Evolutionary conservation across 257 asterid species (phyloP).

Genomic region (Dorcoceras hygrometricum): DNA sequence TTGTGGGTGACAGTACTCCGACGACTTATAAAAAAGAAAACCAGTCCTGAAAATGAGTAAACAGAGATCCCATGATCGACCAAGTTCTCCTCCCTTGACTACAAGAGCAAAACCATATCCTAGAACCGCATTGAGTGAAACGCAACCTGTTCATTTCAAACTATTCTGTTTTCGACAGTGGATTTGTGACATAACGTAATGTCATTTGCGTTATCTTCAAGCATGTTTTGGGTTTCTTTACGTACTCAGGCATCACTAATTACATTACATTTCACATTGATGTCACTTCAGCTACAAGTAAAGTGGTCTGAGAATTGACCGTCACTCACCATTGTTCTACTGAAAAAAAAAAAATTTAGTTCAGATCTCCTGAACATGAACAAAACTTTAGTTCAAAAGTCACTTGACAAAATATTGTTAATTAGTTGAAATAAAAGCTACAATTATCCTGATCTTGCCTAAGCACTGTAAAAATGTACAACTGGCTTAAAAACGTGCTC

Average conservation of each 20-base stretch:
- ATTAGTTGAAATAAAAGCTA: not conserved
- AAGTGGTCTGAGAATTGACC: not conserved
- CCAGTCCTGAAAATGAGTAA: no score
- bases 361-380: not conserved
- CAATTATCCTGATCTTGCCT: slow-evolving; percentile 7
- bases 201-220: not conserved
- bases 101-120: no score
- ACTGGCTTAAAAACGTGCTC: not conserved
- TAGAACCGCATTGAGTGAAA: no score
- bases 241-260: not conserved
- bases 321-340: not conserved
- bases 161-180: no score
- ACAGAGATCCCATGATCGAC: no score
- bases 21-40: no score
- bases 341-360: not conserved
- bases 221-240: not conserved
- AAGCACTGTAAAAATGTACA: not conserved
- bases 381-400: not conserved
- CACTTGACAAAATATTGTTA: not conserved
- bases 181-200: no score
- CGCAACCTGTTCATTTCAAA: no score
- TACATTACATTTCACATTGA: no score
- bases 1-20: no score
- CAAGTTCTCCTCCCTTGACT: no score
- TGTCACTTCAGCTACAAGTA: not conserved